A percentile compares a stretch with the other conserved stretches of the same genome.
These are phyloP conservation scores for Penicillium atrosanguineum DNA, from an alignment of 495 filamentous ascomycete genomes.

Conservation along the genomic window DNA sequence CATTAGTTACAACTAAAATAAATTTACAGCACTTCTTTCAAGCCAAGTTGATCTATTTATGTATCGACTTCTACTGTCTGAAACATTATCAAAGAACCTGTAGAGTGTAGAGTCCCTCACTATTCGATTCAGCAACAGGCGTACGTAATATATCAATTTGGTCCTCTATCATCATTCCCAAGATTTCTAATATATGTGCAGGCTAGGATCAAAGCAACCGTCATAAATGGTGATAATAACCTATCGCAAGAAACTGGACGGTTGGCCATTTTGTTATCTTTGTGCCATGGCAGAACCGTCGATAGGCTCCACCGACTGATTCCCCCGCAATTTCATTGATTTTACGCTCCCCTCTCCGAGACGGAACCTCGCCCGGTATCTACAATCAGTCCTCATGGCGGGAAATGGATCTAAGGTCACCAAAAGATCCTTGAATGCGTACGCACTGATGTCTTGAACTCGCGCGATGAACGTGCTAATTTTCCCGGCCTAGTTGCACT, in stretches of 20 bases:
- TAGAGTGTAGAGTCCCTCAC: too few species aligned
- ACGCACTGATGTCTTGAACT: slow-evolving; percentile 2
- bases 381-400: slow-evolving; percentile 14
- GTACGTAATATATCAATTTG: too few species aligned
- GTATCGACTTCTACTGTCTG: too few species aligned
- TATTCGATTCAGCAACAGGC: too few species aligned
- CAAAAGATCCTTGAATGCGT: slow-evolving; percentile 43
- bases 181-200: too few species aligned
- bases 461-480: neutral
- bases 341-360: neutral
- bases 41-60: too few species aligned
- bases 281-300: neutral
- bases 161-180: too few species aligned
- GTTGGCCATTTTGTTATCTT: neutral
- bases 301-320: slow-evolving; percentile 9
- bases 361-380: slow-evolving; percentile 3
- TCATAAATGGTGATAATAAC: neutral
- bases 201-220: too few species aligned
- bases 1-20: too few species aligned
- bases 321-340: slow-evolving; percentile 15
- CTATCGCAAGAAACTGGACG: neutral
- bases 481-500: slow-evolving; percentile 26
- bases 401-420: slow-evolving; percentile 24
- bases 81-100: too few species aligned
- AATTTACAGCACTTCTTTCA: too few species aligned